Conservation (phyloP, 768 basidiomycete species). For the Suillus subluteus region DNA sequence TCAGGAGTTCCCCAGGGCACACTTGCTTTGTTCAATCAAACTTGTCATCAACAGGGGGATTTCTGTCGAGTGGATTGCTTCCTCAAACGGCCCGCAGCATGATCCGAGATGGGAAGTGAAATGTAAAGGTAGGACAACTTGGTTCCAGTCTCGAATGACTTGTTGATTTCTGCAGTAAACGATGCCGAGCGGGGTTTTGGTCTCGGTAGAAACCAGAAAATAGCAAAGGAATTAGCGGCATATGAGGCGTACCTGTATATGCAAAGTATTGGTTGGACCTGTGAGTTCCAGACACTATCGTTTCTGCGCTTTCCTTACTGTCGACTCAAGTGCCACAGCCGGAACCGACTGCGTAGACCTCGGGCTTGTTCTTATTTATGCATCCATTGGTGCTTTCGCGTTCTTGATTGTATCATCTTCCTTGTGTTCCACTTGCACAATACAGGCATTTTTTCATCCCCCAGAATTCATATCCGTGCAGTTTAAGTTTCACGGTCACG, state of each 20-base stretch:
- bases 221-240: conserved; percentile 68
- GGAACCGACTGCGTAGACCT: neutral
- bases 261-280: conserved; percentile 47
- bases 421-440: neutral
- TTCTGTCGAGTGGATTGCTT: conserved; percentile 47
- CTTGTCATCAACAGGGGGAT: conserved; percentile 50
- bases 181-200: conserved; percentile 52
- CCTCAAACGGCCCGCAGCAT: conserved; percentile 53
- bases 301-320: neutral
- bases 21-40: conserved; percentile 52
- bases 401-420: neutral
- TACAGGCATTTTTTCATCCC: neutral
- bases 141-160: neutral
- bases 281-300: conserved; percentile 14
- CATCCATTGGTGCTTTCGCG: neutral
- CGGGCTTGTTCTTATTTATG: neutral
- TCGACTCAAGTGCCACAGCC: conserved; percentile 1
- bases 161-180: conserved; percentile 45
- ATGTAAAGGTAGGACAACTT: conserved; percentile 50
- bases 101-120: conserved; percentile 59
- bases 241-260: conserved; percentile 53
- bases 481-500: neutral
- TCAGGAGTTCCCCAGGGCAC: conserved; percentile 39
- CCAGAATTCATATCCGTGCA: neutral
- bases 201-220: conserved; percentile 59